Conservation (phyloP, 192 early-diverging fungal species). For the Rhizoclosmatium sp. region DNA sequence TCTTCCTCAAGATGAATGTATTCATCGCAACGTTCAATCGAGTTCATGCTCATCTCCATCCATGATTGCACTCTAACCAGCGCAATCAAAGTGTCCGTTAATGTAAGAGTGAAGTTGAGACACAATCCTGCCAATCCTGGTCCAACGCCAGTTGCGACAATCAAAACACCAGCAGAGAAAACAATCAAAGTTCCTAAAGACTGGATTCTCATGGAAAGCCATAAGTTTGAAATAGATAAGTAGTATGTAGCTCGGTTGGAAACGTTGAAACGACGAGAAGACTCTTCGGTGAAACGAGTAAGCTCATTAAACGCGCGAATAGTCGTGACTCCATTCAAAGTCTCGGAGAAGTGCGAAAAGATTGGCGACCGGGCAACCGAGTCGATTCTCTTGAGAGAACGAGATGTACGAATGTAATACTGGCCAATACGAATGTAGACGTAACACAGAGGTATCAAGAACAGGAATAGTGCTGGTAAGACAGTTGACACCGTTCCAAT, state of each 20-base stretch:
- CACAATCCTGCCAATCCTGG: conserved; percentile 83
- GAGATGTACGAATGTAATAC: conserved; percentile 44
- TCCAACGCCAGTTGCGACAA: conserved; percentile 53
- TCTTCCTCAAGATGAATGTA: conserved; percentile 82
- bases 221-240: conserved; percentile 8
- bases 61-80: conserved; percentile 58
- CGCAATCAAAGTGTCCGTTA: conserved; percentile 77
- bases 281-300: conserved; percentile 1
- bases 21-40: conserved; percentile 80
- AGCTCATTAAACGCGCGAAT: conserved; percentile 76
- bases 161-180: conserved; percentile 9
- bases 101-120: conserved; percentile 78
- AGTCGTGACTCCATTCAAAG: conserved; percentile 78
- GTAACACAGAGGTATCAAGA: conserved; percentile 39
- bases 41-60: background rate
- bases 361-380: conserved; percentile 82
- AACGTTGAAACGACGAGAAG: conserved; percentile 3
- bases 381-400: conserved; percentile 86
- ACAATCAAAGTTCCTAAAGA: conserved; percentile 34
- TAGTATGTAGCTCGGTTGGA: conserved; percentile 1
- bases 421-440: conserved; percentile 22
- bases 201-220: conserved; percentile 28
- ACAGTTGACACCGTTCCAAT: conserved; percentile 7
- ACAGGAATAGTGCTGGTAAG: conserved; percentile 5
- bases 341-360: conserved; percentile 67